phyloP scores from a whole-genome alignment of 2,329 filamentous ascomycete species.

The Epichloe typhina region DNA sequence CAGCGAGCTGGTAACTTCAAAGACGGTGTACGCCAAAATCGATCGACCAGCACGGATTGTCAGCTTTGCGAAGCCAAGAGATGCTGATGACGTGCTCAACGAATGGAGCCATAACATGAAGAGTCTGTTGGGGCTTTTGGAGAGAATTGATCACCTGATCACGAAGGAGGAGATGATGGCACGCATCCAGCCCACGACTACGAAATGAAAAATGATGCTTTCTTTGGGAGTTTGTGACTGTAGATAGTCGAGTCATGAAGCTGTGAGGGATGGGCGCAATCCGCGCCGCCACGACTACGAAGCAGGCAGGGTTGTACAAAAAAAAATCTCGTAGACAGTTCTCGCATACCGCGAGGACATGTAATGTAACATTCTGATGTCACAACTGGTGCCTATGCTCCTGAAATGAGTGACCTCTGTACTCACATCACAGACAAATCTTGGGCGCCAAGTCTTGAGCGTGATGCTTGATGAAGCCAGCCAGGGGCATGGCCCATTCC shows the following conservation, averaged over 20 bases:
- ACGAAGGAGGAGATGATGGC: constrained; percentile 99
- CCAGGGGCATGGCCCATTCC: constrained; percentile 65
- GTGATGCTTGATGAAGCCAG: constrained; percentile 50
- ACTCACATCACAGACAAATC: constrained; percentile 12
- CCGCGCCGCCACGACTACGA: neutral
- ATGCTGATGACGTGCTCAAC: constrained; percentile 91
- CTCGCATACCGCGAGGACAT: constrained; percentile 16
- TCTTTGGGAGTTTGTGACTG: neutral
- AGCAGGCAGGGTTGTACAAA: constrained; percentile 14
- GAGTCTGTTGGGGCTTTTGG: constrained; percentile 69
- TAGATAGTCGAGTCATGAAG: neutral
- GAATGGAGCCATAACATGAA: constrained; percentile 99
- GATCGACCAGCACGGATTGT: constrained; percentile 86
- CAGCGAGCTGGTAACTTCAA: constrained; percentile 88
- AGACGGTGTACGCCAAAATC: constrained; percentile 97
- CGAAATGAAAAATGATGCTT: constrained; percentile 17
- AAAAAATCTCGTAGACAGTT: constrained; percentile 16
- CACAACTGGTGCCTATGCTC: neutral
- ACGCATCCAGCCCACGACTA: constrained; percentile 60
- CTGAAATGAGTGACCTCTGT: neutral
- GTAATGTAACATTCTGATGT: constrained; percentile 12
- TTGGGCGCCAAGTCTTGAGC: constrained; percentile 15
- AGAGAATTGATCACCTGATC: constrained; percentile 93
- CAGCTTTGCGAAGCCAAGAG: constrained; percentile 86
- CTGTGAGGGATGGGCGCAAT: neutral